Evolutionary conservation across 2,329 filamentous ascomycete genomes (phyloP).

Genomic region (Trichoderma afroharzianum): DNA sequence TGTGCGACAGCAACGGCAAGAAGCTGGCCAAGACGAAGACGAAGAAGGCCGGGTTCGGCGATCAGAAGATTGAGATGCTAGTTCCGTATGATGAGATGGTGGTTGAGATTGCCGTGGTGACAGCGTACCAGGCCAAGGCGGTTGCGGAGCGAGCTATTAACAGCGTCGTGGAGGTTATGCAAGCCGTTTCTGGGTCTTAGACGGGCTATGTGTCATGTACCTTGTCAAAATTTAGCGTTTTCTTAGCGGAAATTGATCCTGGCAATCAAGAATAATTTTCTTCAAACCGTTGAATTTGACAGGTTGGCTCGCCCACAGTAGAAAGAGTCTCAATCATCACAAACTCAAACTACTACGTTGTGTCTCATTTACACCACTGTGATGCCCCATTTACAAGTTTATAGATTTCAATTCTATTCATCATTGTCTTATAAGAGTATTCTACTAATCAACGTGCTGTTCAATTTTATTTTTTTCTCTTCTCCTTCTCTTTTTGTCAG

Average conservation of each 20-base stretch:
- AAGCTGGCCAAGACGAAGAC: not conserved
- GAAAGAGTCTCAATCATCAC: not conserved
- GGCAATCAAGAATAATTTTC: not conserved
- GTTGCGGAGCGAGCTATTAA: not conserved
- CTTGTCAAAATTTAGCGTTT: not conserved
- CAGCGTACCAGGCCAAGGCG: not conserved
- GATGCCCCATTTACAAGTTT: not conserved
- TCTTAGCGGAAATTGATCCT: not conserved
- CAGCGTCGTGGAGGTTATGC: not conserved
- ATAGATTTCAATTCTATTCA: not conserved
- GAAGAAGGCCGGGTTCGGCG: not conserved
- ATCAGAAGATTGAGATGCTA: not conserved
- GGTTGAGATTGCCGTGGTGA: not conserved
- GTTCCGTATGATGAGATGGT: not conserved
- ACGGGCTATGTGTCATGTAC: conserved; percentile 2
- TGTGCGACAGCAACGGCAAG: not conserved
- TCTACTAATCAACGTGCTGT: not conserved
- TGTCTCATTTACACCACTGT: not conserved
- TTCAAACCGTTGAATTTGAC: not conserved
- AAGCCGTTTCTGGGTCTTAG: not conserved
- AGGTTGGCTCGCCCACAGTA: not conserved
- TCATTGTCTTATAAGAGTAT: not conserved
- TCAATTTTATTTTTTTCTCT: not conserved
- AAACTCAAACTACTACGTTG: not conserved
- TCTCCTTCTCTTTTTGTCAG: not conserved